phyloP scores from a whole-genome alignment of 306 rosid genomes.

The Vicia faba region DNA sequence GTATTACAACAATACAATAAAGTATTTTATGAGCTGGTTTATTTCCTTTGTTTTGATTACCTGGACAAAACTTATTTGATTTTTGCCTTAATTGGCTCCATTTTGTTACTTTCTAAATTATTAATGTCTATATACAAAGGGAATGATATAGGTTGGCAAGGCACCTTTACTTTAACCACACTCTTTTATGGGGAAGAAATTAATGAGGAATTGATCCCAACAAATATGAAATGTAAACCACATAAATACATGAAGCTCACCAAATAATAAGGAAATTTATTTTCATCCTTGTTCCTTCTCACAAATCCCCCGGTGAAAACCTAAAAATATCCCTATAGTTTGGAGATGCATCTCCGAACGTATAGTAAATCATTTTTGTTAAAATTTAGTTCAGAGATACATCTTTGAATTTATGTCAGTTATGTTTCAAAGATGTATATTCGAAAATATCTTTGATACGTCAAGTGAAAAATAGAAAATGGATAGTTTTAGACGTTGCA shows the following conservation, averaged over 20 bases:
- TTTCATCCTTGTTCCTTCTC: too few species aligned
- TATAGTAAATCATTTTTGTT: too few species aligned
- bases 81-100: not conserved
- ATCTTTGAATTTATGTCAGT: too few species aligned
- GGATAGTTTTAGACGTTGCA: too few species aligned
- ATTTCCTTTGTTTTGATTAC: conserved; percentile 31
- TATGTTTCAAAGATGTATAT: too few species aligned
- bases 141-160: conserved; percentile 14
- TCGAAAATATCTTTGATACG: too few species aligned
- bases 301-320: too few species aligned
- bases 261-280: too few species aligned
- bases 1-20: conserved; percentile 24
- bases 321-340: too few species aligned
- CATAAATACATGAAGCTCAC: not conserved
- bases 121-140: conserved; percentile 51
- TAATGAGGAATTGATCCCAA: not conserved
- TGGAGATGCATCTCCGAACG: too few species aligned
- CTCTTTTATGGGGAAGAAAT: not conserved
- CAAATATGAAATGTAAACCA: not conserved
- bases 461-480: too few species aligned
- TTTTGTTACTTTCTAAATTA: conserved; percentile 10
- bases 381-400: too few species aligned
- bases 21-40: conserved; percentile 40
- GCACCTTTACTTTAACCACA: not conserved
- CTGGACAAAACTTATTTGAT: conserved; percentile 10